phyloP scores from a whole-genome alignment of 2,329 filamentous ascomycete genomes.

The Sarocladiaceae sp. region DNA sequence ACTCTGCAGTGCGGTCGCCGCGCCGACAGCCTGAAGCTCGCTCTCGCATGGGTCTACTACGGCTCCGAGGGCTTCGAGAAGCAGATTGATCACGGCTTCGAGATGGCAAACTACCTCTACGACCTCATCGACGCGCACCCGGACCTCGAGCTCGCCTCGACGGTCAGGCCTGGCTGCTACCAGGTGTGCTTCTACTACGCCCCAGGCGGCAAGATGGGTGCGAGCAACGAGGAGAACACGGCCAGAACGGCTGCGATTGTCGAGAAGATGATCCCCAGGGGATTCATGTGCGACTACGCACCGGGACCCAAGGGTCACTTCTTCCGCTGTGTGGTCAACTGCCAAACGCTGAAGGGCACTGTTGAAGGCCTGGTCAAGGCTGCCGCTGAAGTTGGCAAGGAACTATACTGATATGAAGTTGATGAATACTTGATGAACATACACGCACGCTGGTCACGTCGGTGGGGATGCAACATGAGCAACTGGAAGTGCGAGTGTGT shows the following conservation, averaged over 20 bases:
- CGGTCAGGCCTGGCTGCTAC: conserved; percentile 75
- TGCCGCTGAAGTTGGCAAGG: conserved; percentile 39
- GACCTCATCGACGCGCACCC: conserved; percentile 44
- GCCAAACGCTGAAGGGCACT: conserved; percentile 45
- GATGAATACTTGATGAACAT: neutral
- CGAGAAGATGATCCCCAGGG: conserved; percentile 38
- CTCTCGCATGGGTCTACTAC: conserved; percentile 85
- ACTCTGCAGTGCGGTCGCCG: conserved; percentile 89
- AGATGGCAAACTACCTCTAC: conserved; percentile 63
- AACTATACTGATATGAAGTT: conserved; percentile 11
- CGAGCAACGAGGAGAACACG: conserved; percentile 39
- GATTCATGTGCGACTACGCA: conserved; percentile 58
- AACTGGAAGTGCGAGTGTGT: too few species aligned
- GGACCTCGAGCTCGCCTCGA: conserved; percentile 66
- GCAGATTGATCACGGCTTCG: conserved; percentile 68
- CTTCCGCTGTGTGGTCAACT: conserved; percentile 54
- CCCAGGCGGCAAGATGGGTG: conserved; percentile 41
- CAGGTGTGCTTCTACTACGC: conserved; percentile 94
- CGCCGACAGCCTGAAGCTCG: conserved; percentile 81
- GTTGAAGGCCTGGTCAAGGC: conserved; percentile 48
- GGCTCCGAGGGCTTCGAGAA: conserved; percentile 65
- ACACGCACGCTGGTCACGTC: too few species aligned
- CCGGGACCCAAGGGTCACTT: conserved; percentile 50
- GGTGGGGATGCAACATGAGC: too few species aligned
- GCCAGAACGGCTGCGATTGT: conserved; percentile 42